These are phyloP conservation scores for Lagenidium giganteum DNA, from an alignment of 352 stramenopile species.

Conservation along the genomic window DNA sequence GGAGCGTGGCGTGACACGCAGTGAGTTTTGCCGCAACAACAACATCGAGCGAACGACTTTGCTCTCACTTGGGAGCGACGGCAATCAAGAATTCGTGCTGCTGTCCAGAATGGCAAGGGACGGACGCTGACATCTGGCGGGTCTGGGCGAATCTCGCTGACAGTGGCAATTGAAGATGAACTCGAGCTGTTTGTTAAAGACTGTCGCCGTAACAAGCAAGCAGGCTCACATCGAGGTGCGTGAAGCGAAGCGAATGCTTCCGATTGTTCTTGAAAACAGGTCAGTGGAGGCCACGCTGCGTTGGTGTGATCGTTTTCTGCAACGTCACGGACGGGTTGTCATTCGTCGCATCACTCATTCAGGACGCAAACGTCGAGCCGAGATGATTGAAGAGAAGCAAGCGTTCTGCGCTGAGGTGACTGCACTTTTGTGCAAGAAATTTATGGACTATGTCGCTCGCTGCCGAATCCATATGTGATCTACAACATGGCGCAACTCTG, in stretches of 20 bases:
- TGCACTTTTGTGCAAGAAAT: background rate
- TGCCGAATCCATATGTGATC: conserved; percentile 2
- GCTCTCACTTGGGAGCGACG: background rate
- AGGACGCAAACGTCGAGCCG: background rate
- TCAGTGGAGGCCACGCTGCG: background rate
- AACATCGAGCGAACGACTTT: too few species aligned
- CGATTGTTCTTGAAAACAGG: background rate
- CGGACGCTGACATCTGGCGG: background rate
- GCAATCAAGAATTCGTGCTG: background rate
- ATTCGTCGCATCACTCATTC: conserved; percentile 1
- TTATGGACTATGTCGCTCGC: background rate
- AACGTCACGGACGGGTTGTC: background rate
- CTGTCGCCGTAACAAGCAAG: background rate
- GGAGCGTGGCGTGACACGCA: too few species aligned
- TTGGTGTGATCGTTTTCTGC: background rate
- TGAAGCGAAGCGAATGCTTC: background rate
- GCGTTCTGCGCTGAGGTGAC: background rate
- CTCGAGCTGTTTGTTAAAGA: conserved; percentile 1
- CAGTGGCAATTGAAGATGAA: background rate
- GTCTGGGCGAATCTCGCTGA: background rate
- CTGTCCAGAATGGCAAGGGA: background rate
- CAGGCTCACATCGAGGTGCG: background rate
- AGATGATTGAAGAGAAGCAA: too few species aligned
- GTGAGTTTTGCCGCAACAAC: too few species aligned
- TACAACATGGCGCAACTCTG: conserved; percentile 2